A percentile compares a stretch with the other conserved stretches of the same genome.
phyloP scores from a whole-genome alignment of 805 yeast species.

The Saccharomycopsis malanga region DNA sequence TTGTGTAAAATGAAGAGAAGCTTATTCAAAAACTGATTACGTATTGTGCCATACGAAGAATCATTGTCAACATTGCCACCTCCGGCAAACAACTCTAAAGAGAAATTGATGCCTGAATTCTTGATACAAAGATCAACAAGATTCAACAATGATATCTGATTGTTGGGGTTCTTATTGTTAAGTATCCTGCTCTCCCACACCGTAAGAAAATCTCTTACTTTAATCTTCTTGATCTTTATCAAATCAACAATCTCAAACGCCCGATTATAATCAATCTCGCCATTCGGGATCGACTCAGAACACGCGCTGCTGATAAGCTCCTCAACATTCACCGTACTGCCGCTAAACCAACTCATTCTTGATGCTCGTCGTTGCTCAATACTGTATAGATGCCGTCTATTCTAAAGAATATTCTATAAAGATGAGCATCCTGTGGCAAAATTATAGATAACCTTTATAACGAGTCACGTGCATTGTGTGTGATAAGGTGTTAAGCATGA shows the following conservation, averaged over 20 bases:
- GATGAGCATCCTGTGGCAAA: not conserved
- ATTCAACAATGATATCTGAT: conserved; percentile 44
- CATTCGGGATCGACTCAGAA: conserved; percentile 68
- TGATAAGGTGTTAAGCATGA: no score
- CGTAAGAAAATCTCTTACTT: conserved; percentile 79
- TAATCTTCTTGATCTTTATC: conserved; percentile 72
- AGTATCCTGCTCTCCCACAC: conserved; percentile 69
- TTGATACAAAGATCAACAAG: conserved; percentile 82
- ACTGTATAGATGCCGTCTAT: no score
- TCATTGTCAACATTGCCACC: conserved; percentile 28
- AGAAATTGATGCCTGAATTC: conserved; percentile 85
- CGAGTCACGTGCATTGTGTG: no score
- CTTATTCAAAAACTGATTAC: conserved; percentile 19
- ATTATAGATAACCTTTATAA: no score
- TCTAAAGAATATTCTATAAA: no score
- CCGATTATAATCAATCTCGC: conserved; percentile 57
- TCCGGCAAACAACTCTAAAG: conserved; percentile 73
- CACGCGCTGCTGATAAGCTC: conserved; percentile 57
- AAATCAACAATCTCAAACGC: conserved; percentile 84
- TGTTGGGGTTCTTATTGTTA: conserved; percentile 66
- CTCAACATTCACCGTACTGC: conserved; percentile 34
- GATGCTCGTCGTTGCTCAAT: no score
- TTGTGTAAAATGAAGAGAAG: conserved; percentile 29
- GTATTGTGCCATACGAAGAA: conserved; percentile 12
- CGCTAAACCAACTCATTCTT: conserved; percentile 29